These are phyloP conservation scores for Codiaeum variegatum DNA, from an alignment of 441 rosid species.

Conservation along the genomic window DNA sequence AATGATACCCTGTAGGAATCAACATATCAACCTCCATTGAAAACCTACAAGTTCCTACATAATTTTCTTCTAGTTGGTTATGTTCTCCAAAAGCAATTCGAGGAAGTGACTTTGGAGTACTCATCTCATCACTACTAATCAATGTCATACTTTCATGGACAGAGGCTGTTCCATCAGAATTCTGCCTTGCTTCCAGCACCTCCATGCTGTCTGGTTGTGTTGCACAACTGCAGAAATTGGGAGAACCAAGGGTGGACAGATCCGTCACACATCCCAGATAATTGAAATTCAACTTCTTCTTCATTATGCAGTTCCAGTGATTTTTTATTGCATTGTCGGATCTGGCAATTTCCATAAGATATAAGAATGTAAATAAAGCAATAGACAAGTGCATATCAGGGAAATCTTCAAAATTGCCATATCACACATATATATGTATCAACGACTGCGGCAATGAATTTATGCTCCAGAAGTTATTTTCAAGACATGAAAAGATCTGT, in stretches of 20 bases:
- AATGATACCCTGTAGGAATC: constrained; percentile 11
- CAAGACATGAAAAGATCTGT: not conserved
- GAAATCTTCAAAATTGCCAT: not conserved
- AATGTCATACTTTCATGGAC: constrained; percentile 7
- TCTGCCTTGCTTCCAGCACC: constrained; percentile 46
- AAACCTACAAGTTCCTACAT: not conserved
- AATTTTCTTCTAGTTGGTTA: not conserved
- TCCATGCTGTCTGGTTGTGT: constrained; percentile 10
- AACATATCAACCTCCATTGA: not conserved
- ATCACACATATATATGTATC: no score
- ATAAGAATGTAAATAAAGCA: constrained; percentile 14
- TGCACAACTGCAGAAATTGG: constrained; percentile 23
- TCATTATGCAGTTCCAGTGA: constrained; percentile 92
- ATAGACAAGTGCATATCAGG: not conserved
- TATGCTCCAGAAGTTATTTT: not conserved
- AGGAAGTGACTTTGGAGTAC: not conserved
- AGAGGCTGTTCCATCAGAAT: constrained; percentile 32
- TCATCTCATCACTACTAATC: not conserved
- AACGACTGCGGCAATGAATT: not conserved
- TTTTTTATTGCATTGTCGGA: constrained; percentile 88
- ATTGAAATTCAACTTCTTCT: constrained; percentile 61
- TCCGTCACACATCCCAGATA: constrained; percentile 16
- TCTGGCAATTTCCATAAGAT: constrained; percentile 39
- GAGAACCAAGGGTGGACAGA: constrained; percentile 6
- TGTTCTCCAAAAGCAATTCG: not conserved